A percentile compares a stretch with the other conserved stretches of the same genome.
These are phyloP conservation scores for Penicillium ochrochloron DNA, from an alignment of 495 filamentous ascomycete species.

Conservation along the genomic window DNA sequence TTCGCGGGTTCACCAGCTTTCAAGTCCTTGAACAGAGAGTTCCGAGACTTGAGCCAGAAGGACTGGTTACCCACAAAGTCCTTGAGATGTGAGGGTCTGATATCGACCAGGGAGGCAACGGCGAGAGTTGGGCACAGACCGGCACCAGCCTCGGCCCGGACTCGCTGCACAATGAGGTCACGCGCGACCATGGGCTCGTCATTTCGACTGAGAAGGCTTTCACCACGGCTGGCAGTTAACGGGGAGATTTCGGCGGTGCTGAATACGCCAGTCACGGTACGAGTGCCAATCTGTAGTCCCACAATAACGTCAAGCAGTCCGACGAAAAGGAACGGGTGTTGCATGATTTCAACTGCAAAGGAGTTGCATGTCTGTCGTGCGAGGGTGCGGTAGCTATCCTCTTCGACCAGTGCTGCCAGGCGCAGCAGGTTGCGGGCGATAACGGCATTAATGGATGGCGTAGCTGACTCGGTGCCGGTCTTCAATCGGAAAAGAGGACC, in stretches of 20 bases:
- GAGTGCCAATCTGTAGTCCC: slow-evolving; percentile 63
- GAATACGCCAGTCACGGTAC: slow-evolving; percentile 48
- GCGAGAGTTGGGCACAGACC: slow-evolving; percentile 44
- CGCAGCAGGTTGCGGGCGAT: slow-evolving; percentile 83
- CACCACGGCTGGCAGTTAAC: slow-evolving; percentile 19
- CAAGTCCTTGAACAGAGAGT: slow-evolving; percentile 49
- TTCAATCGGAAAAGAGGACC: slow-evolving; percentile 87
- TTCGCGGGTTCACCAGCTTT: slow-evolving; percentile 44
- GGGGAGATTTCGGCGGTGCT: slow-evolving; percentile 34
- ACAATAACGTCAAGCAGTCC: slow-evolving; percentile 79
- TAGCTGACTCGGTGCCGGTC: slow-evolving; percentile 88
- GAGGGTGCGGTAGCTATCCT: slow-evolving; percentile 63
- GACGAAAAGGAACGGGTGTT: slow-evolving; percentile 88
- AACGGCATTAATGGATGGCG: slow-evolving; percentile 86
- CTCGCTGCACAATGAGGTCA: slow-evolving; percentile 42
- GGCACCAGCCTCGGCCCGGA: slow-evolving; percentile 45
- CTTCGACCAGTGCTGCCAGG: slow-evolving; percentile 70
- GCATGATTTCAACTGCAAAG: slow-evolving; percentile 87
- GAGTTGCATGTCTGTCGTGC: slow-evolving; percentile 78
- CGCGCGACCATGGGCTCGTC: slow-evolving; percentile 41
- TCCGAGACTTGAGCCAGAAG: slow-evolving; percentile 58
- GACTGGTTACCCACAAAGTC: slow-evolving; percentile 55
- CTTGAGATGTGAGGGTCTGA: slow-evolving; percentile 50
- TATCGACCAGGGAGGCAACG: slow-evolving; percentile 44
- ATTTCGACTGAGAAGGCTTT: slow-evolving; percentile 30